These are phyloP conservation scores for Fusarium sp. DNA, from an alignment of 2,329 filamentous ascomycete species.

Conservation along the genomic window DNA sequence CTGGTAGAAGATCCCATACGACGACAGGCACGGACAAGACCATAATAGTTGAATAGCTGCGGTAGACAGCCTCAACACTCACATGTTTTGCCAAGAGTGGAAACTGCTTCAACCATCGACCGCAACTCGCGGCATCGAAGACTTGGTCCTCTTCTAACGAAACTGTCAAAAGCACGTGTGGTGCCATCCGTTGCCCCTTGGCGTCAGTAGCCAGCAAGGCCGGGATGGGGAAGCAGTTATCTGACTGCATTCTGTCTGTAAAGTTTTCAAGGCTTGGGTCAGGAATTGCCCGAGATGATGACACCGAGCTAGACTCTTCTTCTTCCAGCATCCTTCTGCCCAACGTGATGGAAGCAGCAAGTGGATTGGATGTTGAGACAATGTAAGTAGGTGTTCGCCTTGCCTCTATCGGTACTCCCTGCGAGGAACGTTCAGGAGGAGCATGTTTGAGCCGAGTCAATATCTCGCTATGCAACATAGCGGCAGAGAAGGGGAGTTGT, in stretches of 20 bases:
- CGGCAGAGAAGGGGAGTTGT: conserved; percentile 44
- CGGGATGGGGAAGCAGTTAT: conserved; percentile 38
- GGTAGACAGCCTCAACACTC: conserved; percentile 43
- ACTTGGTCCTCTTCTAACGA: conserved; percentile 44
- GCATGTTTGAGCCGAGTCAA: conserved; percentile 45
- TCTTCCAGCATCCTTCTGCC: conserved; percentile 37
- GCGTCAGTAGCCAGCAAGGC: conserved; percentile 34
- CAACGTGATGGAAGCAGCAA: conserved; percentile 44
- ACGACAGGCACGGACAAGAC: conserved; percentile 46
- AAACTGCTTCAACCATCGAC: conserved; percentile 47
- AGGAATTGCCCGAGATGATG: conserved; percentile 40
- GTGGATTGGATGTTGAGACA: conserved; percentile 44
- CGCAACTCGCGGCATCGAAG: conserved; percentile 43
- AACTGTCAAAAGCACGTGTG: conserved; percentile 45
- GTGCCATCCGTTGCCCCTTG: conserved; percentile 41
- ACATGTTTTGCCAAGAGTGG: conserved; percentile 45
- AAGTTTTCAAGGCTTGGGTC: conserved; percentile 35
- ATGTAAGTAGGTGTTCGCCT: conserved; percentile 46
- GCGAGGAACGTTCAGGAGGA: conserved; percentile 39
- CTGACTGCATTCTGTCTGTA: conserved; percentile 41
- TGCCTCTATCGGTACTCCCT: conserved; percentile 41
- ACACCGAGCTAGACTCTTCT: conserved; percentile 35
- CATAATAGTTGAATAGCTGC: conserved; percentile 44
- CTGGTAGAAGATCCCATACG: conserved; percentile 43
- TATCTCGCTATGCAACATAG: conserved; percentile 47